phyloP scores from a whole-genome alignment of 345 rosid species.

The Populus alba region DNA sequence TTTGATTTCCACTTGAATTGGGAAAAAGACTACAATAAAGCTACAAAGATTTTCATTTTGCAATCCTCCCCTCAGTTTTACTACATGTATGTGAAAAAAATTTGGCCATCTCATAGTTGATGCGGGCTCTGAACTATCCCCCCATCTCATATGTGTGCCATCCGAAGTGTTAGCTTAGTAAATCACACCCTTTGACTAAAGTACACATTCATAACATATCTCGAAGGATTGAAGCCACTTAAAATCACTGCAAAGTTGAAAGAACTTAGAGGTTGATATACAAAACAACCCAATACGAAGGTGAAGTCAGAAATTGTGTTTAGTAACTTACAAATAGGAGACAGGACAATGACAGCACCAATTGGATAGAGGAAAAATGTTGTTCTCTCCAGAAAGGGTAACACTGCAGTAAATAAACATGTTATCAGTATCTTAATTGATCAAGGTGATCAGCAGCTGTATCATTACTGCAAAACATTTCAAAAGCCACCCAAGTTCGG shows the following conservation, averaged over 20 bases:
- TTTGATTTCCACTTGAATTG: constrained; percentile 16
- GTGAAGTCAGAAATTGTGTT: background rate
- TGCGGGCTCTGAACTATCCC: constrained; percentile 16
- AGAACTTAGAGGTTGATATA: background rate
- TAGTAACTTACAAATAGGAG: constrained; percentile 77
- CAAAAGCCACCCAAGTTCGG: background rate
- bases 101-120: constrained; percentile 14
- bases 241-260: constrained; percentile 65
- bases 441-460: background rate
- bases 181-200: constrained; percentile 72
- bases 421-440: constrained; percentile 6
- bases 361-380: constrained; percentile 96
- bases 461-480: background rate
- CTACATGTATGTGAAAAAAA: constrained; percentile 14
- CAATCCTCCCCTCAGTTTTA: constrained; percentile 11
- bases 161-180: constrained; percentile 19
- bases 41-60: constrained; percentile 17
- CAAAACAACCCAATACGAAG: background rate
- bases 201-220: constrained; percentile 89
- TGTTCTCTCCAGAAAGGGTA: constrained; percentile 96
- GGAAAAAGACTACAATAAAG: constrained; percentile 19
- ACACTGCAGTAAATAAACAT: constrained; percentile 46
- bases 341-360: constrained; percentile 67
- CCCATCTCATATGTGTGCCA: constrained; percentile 7
- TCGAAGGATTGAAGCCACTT: constrained; percentile 95